Evolutionary conservation across 768 basidiomycete species (phyloP), one percentile per base, ranked within the genome.

Genomic region (Phlegmacium glaucopus): DNA sequence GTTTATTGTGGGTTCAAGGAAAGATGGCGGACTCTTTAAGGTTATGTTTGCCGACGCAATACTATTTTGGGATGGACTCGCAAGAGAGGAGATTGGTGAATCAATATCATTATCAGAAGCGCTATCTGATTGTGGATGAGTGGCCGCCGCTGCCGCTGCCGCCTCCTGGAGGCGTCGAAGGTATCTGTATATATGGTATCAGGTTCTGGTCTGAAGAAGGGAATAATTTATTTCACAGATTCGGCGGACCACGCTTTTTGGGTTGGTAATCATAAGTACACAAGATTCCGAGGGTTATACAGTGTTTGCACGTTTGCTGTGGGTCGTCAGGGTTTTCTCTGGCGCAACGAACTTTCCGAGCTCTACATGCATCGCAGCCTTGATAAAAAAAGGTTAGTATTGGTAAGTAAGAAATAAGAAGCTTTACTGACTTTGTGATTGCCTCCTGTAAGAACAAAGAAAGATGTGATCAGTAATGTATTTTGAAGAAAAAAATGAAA

Each of bases 231-330:
- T 60, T 83, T 66, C 66, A 94, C 88, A 93, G 74, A 65, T 94
- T 94, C 2, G 92, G 93, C 3, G 93, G 93, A 0, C 93, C 93
- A 47, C 93, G 75, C 67, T 94, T 94, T 75, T 93, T 93, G 15
- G 93, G 93, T 62, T 90, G 87, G 63, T 94, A 94, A 61, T 91
- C 87, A 56, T 94, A 95, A 1, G 88, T 92, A 64, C 93, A 94
- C 5, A 83, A 78, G 41, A 93, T 87, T 15, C 82, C 85, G 42
- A 94, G 80, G 1, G 85, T 77, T 55, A 86, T 74, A 63, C 90
- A 94, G 61, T 93, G 90, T 62, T 89, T 92, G 85, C 90, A 93
- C 7, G 85, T 75, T 53, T 82, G 82, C 64, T 84, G 86, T 9
- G 79, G 72, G 60, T 88, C 87, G 52, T 88, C 87, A 18, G 83